These are phyloP conservation scores for Chimonanthus praecox DNA, from an alignment of 164 flowering plant genomes.

Conservation along the genomic window DNA sequence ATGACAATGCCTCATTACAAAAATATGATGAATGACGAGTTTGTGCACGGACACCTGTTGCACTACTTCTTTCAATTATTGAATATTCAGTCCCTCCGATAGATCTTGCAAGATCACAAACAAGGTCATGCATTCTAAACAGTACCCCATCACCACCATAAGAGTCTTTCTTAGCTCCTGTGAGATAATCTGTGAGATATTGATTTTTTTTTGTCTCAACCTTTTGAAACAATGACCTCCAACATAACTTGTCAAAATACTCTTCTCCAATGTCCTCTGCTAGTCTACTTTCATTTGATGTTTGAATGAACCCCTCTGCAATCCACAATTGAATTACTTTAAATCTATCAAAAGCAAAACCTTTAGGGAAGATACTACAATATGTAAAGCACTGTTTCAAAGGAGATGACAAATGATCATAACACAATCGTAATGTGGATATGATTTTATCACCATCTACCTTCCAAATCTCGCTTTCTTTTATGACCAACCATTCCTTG, in stretches of 20 bases:
- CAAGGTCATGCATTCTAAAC: conserved; percentile 7
- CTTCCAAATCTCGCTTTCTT: conserved; percentile 2
- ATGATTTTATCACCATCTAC: not conserved
- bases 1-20: not conserved
- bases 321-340: conserved; percentile 15
- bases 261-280: conserved; percentile 3
- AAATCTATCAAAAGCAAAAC: not conserved
- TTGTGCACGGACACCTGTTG: not conserved
- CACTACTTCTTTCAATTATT: not conserved
- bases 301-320: conserved; percentile 5
- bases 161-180: not conserved
- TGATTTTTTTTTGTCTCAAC: not conserved
- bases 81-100: not conserved
- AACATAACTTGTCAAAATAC: not conserved
- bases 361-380: conserved; percentile 20
- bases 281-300: not conserved
- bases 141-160: not conserved
- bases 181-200: too few relatives aligned
- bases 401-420: conserved; percentile 4
- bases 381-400: conserved; percentile 16
- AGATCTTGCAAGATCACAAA: conserved; percentile 3
- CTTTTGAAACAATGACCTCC: conserved; percentile 3
- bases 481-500: conserved; percentile 8
- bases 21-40: not conserved
- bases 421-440: not conserved